phyloP scores from a whole-genome alignment of 306 rosid species.

The Coriaria nepalensis region DNA sequence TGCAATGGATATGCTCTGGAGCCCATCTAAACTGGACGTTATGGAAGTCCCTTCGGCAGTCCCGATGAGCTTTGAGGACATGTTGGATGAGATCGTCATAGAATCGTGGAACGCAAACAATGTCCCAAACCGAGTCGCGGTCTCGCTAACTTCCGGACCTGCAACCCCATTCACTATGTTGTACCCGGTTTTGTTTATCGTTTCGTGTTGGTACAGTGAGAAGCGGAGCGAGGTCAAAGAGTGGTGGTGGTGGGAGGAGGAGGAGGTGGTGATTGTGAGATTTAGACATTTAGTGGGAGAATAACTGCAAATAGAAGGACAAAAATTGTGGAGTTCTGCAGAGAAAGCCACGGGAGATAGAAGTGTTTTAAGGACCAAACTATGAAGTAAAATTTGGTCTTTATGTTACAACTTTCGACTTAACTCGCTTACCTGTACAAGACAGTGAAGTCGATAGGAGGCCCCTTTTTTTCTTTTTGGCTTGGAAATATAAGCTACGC shows the following conservation, averaged over 20 bases:
- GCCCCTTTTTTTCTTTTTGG: no score
- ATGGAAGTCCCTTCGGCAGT: slow-evolving; percentile 50
- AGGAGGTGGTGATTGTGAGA: background rate
- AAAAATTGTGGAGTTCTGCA: slow-evolving; percentile 1
- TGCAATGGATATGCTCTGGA: slow-evolving; percentile 44
- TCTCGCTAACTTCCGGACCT: slow-evolving; percentile 24
- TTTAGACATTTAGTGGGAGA: background rate
- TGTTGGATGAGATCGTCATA: slow-evolving; percentile 27
- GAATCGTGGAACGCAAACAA: slow-evolving; percentile 51
- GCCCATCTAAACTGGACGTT: slow-evolving; percentile 58
- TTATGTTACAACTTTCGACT: background rate
- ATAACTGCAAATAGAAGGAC: slow-evolving; percentile 11
- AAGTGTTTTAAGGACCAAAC: slow-evolving; percentile 7
- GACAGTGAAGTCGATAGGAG: no score
- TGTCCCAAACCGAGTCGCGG: slow-evolving; percentile 57
- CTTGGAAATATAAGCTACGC: no score
- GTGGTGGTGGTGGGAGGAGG: slow-evolving; percentile 10
- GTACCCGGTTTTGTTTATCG: slow-evolving; percentile 59
- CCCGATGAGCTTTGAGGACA: slow-evolving; percentile 42
- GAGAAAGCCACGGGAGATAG: slow-evolving; percentile 11
- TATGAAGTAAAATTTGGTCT: slow-evolving; percentile 1
- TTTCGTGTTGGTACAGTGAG: slow-evolving; percentile 55
- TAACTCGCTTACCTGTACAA: no score
- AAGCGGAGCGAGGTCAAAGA: slow-evolving; percentile 50
- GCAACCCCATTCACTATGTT: slow-evolving; percentile 38